Percentiles rank a stretch among this genome's conserved stretches.
Conservation (phyloP, 2,329 filamentous ascomycete species). For the Pyrenophora tritici-repentis region DNA sequence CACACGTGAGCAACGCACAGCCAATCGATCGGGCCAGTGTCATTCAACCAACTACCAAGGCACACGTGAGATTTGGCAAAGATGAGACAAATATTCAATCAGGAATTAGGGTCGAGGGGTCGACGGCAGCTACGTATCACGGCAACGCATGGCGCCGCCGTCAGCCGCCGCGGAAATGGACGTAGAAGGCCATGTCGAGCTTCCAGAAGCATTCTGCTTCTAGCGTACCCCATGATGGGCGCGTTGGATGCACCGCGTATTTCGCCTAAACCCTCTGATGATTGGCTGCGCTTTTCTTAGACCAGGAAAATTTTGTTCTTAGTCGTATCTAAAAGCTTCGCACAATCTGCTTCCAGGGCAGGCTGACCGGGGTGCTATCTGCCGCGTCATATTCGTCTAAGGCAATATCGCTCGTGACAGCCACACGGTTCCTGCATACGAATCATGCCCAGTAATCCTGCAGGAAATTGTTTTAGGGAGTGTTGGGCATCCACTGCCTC, state of each 20-base stretch:
- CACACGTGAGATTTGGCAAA: slow-evolving; percentile 6
- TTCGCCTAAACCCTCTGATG: neutral
- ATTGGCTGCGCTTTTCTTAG: slow-evolving; percentile 7
- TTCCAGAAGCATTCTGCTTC: slow-evolving; percentile 15
- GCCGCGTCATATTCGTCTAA: slow-evolving; percentile 8
- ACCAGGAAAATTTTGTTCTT: too few species aligned
- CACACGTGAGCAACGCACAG: slow-evolving; percentile 17
- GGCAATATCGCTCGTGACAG: slow-evolving; percentile 9
- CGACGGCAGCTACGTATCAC: neutral
- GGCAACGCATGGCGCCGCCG: neutral
- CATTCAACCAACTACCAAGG: neutral
- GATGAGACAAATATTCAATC: neutral
- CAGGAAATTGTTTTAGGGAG: neutral
- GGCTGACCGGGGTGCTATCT: slow-evolving; percentile 2
- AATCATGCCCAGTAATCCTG: neutral
- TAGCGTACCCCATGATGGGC: neutral
- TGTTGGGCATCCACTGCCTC: neutral
- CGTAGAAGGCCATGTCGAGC: slow-evolving; percentile 4
- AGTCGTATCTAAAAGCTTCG: neutral
- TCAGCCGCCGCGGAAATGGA: slow-evolving; percentile 2
- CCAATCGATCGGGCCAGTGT: slow-evolving; percentile 19
- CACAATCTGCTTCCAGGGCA: neutral
- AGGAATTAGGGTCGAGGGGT: neutral
- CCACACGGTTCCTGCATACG: slow-evolving; percentile 8
- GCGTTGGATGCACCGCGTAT: neutral